These are phyloP conservation scores for Mycena rebaudengoi DNA, from an alignment of 768 basidiomycete species.

Conservation along the genomic window DNA sequence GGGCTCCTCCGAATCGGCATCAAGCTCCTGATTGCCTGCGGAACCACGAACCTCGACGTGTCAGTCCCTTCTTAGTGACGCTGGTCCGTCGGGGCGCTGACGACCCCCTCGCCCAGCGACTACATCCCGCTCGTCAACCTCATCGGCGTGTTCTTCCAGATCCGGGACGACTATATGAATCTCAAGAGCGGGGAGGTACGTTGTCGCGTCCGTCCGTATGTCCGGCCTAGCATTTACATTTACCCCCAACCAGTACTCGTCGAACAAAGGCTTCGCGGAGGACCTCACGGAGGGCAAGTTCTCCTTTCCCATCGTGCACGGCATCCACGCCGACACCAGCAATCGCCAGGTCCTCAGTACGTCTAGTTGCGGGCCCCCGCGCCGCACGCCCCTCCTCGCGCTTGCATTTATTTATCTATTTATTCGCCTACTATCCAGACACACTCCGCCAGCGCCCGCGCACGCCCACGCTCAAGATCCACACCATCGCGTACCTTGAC, in stretches of 20 bases:
- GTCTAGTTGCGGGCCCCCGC: constrained; percentile 40
- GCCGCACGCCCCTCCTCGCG: constrained; percentile 22
- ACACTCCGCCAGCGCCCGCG: constrained; percentile 60
- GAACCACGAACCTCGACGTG: constrained; percentile 68
- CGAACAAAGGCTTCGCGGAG: constrained; percentile 74
- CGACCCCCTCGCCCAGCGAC: constrained; percentile 57
- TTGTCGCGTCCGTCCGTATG: not conserved
- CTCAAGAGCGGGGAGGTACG: constrained; percentile 84
- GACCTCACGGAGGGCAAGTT: constrained; percentile 86
- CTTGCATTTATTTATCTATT: not conserved
- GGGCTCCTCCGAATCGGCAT: constrained; percentile 91
- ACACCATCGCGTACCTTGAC: constrained; percentile 69
- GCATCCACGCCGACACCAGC: constrained; percentile 60
- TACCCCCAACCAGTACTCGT: constrained; percentile 56
- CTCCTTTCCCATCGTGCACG: constrained; percentile 81
- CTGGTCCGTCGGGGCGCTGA: not conserved
- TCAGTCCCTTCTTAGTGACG: constrained; percentile 41
- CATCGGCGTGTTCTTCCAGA: constrained; percentile 95
- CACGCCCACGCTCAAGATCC: constrained; percentile 65
- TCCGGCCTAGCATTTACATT: not conserved
- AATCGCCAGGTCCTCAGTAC: constrained; percentile 64
- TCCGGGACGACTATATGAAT: constrained; percentile 98
- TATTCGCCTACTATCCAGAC: constrained; percentile 37
- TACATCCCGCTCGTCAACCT: constrained; percentile 94
- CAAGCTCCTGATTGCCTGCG: constrained; percentile 96